These are phyloP conservation scores for Inga oerstediana DNA, from an alignment of 306 rosid species.

Conservation along the genomic window DNA sequence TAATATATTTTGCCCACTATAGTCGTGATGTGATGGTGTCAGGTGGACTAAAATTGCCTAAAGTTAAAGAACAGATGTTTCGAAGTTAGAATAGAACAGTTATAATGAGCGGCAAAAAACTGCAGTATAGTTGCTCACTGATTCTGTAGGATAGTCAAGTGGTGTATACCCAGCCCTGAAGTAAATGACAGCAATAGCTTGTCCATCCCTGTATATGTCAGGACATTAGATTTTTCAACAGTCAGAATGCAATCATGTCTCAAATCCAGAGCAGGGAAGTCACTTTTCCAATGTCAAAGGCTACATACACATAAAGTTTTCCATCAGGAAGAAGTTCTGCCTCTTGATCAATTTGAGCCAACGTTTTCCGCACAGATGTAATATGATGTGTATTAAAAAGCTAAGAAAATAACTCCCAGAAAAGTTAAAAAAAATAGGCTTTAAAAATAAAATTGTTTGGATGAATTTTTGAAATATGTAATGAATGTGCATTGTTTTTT, in stretches of 20 bases:
- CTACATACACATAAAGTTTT: slow-evolving; percentile 75
- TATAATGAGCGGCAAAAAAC: slow-evolving; percentile 23
- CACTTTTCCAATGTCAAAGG: slow-evolving; percentile 24
- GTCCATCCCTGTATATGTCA: slow-evolving; percentile 66
- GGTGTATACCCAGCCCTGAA: slow-evolving; percentile 94
- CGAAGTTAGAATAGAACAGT: neutral
- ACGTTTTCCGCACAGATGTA: slow-evolving; percentile 67
- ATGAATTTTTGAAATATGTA: neutral
- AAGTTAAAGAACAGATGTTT: slow-evolving; percentile 5
- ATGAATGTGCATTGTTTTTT: neutral
- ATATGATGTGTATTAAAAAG: slow-evolving; percentile 65
- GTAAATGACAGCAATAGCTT: slow-evolving; percentile 69
- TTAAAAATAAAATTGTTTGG: neutral
- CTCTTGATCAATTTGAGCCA: slow-evolving; percentile 77
- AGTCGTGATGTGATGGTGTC: neutral
- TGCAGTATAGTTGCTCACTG: slow-evolving; percentile 53
- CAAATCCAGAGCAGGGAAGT: slow-evolving; percentile 14
- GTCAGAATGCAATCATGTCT: slow-evolving; percentile 32
- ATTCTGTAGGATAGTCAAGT: slow-evolving; percentile 86
- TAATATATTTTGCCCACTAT: neutral
- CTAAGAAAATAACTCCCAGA: slow-evolving; percentile 43
- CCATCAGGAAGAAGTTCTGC: slow-evolving; percentile 82
- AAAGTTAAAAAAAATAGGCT: neutral
- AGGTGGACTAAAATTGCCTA: slow-evolving; percentile 8
- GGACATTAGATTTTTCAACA: slow-evolving; percentile 24